Conservation (phyloP, 1,139 yeast species). For the Hyphopichia khmerensis region DNA sequence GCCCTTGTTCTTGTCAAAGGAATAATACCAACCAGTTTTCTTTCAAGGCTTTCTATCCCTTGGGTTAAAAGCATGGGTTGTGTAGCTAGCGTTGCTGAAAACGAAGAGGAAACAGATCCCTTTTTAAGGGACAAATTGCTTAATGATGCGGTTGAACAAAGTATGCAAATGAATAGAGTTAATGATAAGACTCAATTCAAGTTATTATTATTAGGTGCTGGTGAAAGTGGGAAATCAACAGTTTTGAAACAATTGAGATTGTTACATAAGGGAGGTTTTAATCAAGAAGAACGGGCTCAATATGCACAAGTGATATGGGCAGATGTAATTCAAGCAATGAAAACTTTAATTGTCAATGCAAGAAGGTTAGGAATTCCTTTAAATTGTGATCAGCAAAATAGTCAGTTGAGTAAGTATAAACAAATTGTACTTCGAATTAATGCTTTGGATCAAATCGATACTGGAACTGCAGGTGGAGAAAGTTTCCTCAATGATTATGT, state of each 20-base stretch:
- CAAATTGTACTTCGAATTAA: slow-evolving; percentile 54
- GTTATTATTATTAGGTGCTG: slow-evolving; percentile 81
- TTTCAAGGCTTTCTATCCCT: too few species aligned
- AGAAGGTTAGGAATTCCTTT: slow-evolving; percentile 57
- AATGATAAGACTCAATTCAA: slow-evolving; percentile 53
- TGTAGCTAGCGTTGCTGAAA: slow-evolving; percentile 52
- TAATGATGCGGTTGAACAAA: slow-evolving; percentile 69
- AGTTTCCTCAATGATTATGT: slow-evolving; percentile 65
- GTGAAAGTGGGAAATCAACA: slow-evolving; percentile 95
- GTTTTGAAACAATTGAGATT: slow-evolving; percentile 90
- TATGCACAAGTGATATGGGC: slow-evolving; percentile 94
- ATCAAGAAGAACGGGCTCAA: slow-evolving; percentile 73
- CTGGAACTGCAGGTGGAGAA: slow-evolving; percentile 68
- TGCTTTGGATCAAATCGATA: slow-evolving; percentile 61
- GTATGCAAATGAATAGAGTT: slow-evolving; percentile 53
- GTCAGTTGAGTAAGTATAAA: slow-evolving; percentile 46
- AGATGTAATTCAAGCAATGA: slow-evolving; percentile 88
- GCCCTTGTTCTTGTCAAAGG: too few species aligned
- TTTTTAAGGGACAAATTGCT: slow-evolving; percentile 50
- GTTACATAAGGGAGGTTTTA: slow-evolving; percentile 83
- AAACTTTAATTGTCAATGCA: slow-evolving; percentile 72
- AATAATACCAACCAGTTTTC: too few species aligned
- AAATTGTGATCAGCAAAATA: slow-evolving; percentile 56
- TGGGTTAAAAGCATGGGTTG: slow-evolving; percentile 61
- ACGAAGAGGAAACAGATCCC: slow-evolving; percentile 48